Base-by-base conservation (phyloP, 768 basidiomycete genomes). In the Trametes meyenii region DNA sequence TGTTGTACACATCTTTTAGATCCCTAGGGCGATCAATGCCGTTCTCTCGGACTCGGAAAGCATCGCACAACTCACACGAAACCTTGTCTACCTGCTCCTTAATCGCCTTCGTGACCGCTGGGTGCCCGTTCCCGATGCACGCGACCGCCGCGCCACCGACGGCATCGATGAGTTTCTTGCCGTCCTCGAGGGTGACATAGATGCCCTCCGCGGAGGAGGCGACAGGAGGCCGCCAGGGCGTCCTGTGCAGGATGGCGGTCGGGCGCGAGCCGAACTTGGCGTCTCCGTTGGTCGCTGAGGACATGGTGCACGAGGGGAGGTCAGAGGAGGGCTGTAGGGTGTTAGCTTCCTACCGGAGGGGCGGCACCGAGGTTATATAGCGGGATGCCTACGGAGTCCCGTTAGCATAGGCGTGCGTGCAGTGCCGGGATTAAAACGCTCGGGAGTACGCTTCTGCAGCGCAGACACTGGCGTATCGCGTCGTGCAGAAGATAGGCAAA, bases 91-190 rank as follows among this genome's bases (percentile, higher is more conserved):
- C 77, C 67, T 94, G 92, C 58, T 91, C 84, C 72, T 92, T 90
- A 55, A 94, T 79, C 2, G 89, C 89, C 69, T 86, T 77, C 59
- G 83, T 77, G 36, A 94, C 89, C 60, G 80, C 82, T 2, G 88
- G 89, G 69, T 93, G 86, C 21, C 81, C 83, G 60, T 85, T 85
- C 2, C 93, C 94, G 45, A 96, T 71, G 71, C 89, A 92, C 12
- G 86, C 73, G 29, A 96, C 94, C 11, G 94, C 92, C 6, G 92
- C 92, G 29, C 93, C 94, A 46, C 94, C 94, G 46, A 91, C 85
- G 7, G 82, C 90, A 75, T 96, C 93, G 66, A 94, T 80, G 33
- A 94, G 70, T 58, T 75, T 81, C 53, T 77, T 78, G 0, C 92
- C 93, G 73, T 86, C 85, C 65, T 88, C 84, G 7, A 94, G 80